Evolutionary conservation across 169 alveolate species (phyloP), one percentile per base, ranked within the genome.

Genomic region (Cryptosporidium sp.): DNA sequence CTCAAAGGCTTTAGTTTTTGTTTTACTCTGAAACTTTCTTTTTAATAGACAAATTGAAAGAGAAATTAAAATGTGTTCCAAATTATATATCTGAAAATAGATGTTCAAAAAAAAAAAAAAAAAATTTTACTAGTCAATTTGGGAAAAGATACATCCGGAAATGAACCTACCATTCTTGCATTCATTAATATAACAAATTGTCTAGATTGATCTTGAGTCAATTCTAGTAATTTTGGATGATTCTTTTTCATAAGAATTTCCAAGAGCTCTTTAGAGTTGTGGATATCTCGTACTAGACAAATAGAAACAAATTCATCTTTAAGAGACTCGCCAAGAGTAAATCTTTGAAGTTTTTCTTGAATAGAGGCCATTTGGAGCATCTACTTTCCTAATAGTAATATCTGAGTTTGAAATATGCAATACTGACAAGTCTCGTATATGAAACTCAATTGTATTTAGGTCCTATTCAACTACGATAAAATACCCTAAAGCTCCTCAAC

Each of bases 111-210:
- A 10, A 23, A 53, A 18, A 56, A 26, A 58, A 33, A 10, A 23
- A 53, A 18, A 21, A 21, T 21, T 26, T 3, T 21, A 9, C 10
- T 23, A 56, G 67, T 23, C 18, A 23, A 14, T 56, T 26, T 23
- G 67, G 35, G 21, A 35, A 2, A 65, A 35, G 10, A 29, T 33
- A 0, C 29, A n/a, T 1, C 23, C 2, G 72, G n/a, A 35, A 5
- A 33, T 31, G 4, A 65, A 80, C 89, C 12, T 26, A 80, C 89
- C 89, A 80, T 80, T 26, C 23, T 80, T 18, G 89, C 89, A 31
- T 80, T 80, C 70, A 80, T 37, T 12, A 80, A n/a, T n/a, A 80
- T 14, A 6, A 60, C 39, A 9, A 31, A 60, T 35, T 73, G 69
- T 0, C 7, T 21, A 42, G 52, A 60, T 12, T 37, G 42, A 1